A percentile compares a stretch with the other conserved stretches of the same genome.
Evolutionary conservation across 2,329 filamentous ascomycete genomes (phyloP).

Genomic region (Fusarium irregulare): DNA sequence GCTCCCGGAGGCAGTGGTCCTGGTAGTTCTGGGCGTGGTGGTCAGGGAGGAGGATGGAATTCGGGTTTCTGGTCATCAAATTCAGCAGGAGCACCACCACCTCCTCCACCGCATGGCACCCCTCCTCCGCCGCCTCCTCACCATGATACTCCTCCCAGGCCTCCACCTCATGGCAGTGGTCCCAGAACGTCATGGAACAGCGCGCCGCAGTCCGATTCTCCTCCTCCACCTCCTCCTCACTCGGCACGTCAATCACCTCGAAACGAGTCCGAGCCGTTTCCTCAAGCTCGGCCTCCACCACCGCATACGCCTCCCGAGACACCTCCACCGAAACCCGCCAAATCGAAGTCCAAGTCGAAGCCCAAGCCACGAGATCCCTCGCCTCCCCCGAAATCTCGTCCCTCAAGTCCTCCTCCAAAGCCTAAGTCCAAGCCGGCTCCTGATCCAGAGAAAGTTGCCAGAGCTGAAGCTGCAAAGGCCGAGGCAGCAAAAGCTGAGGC

Average conservation of each 20-base stretch:
- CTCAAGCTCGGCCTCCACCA: constrained; percentile 31
- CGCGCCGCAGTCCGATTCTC: constrained; percentile 42
- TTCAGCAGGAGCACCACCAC: constrained; percentile 48
- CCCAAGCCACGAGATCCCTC: constrained; percentile 35
- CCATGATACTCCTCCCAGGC: constrained; percentile 43
- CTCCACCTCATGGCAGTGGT: constrained; percentile 46
- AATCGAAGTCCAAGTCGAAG: constrained; percentile 24
- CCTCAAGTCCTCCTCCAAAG: constrained; percentile 35
- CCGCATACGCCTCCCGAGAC: constrained; percentile 39
- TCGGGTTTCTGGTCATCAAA: constrained; percentile 49
- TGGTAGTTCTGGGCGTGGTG: constrained; percentile 36
- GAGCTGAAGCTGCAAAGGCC: neutral
- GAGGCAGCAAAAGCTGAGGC: neutral
- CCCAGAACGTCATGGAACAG: constrained; percentile 56
- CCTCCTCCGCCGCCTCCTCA: constrained; percentile 54
- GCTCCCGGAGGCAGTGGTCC: constrained; percentile 37
- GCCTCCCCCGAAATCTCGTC: constrained; percentile 37
- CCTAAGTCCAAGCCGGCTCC: constrained; percentile 36
- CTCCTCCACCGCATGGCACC: constrained; percentile 47
- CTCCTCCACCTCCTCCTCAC: constrained; percentile 40
- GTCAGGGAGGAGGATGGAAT: constrained; percentile 49
- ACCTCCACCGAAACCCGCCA: constrained; percentile 42
- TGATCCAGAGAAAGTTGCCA: constrained; percentile 13
- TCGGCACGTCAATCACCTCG: constrained; percentile 34
- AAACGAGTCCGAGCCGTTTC: constrained; percentile 35